A percentile compares a stretch with the other conserved stretches of the same genome.
phyloP scores from a whole-genome alignment of 164 flowering plant genomes.

The Stephania yunnanensis region DNA sequence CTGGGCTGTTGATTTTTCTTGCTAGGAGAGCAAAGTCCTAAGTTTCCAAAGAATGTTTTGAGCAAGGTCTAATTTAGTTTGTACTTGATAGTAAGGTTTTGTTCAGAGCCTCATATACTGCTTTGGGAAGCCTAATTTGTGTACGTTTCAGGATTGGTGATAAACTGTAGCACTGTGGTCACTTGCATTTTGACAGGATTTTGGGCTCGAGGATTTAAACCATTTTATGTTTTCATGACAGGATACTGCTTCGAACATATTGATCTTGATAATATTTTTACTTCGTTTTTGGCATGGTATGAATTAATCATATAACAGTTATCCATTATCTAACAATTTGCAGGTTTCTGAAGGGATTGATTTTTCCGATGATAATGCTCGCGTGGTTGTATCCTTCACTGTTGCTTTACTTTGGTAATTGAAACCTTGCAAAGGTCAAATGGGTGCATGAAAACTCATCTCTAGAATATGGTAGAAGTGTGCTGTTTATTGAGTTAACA shows the following conservation, averaged over 20 bases:
- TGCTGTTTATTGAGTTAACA: background rate
- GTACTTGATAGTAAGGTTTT: background rate
- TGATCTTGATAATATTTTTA: background rate
- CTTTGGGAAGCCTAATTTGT: background rate
- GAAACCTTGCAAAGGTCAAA: background rate
- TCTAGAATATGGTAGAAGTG: background rate
- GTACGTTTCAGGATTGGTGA: background rate
- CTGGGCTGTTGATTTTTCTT: background rate
- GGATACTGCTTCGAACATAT: background rate
- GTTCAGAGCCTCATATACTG: background rate
- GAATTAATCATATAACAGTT: background rate
- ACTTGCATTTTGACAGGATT: background rate
- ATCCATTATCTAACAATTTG: slow-evolving; percentile 16
- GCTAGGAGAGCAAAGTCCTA: background rate
- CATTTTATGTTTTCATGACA: background rate
- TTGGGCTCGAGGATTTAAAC: background rate
- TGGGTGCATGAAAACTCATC: background rate
- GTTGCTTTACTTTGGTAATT: background rate
- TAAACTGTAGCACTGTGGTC: background rate
- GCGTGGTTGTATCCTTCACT: slow-evolving; percentile 90
- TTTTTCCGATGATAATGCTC: slow-evolving; percentile 91
- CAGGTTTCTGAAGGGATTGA: slow-evolving; percentile 99
- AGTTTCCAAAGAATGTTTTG: background rate
- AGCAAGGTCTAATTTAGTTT: background rate
- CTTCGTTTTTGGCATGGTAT: too few relatives aligned